These are phyloP conservation scores for Pseudisothecium myosuroides DNA, from an alignment of 225 moss, liverwort and hornwort genomes.

Conservation along the genomic window DNA sequence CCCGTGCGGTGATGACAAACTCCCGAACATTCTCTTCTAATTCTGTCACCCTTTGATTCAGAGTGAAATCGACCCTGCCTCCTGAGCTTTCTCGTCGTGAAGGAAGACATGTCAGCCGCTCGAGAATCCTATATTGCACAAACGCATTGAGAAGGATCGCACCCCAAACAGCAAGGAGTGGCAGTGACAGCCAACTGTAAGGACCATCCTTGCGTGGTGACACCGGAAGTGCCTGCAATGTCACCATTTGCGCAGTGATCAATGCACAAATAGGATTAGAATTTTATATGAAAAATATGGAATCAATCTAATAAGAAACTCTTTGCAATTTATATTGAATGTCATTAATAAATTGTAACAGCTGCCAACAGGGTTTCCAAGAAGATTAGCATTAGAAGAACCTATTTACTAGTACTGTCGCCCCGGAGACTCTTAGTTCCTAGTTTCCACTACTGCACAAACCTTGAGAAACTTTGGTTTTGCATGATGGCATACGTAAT, in stretches of 20 bases:
- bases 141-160: slow-evolving; percentile 76
- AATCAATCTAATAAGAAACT: not conserved
- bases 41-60: slow-evolving; percentile 58
- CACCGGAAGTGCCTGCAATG: slow-evolving; percentile 8
- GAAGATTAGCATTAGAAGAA: not conserved
- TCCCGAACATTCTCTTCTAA: slow-evolving; percentile 67
- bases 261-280: not conserved
- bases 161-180: slow-evolving; percentile 58
- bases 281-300: not conserved
- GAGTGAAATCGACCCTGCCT: slow-evolving; percentile 23
- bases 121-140: slow-evolving; percentile 45
- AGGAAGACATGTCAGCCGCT: slow-evolving; percentile 13
- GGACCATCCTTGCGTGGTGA: not conserved
- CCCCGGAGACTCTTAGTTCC: not conserved
- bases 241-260: not conserved
- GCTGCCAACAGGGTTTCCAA: not conserved
- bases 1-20: slow-evolving; percentile 30
- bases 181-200: slow-evolving; percentile 31
- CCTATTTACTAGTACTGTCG: not conserved
- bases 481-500: not conserved
- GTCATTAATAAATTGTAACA: not conserved
- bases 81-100: slow-evolving; percentile 20
- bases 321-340: not conserved
- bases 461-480: not conserved
- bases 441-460: not conserved